Conservation (phyloP, 306 rosid species). For the Vigna unguiculata region DNA sequence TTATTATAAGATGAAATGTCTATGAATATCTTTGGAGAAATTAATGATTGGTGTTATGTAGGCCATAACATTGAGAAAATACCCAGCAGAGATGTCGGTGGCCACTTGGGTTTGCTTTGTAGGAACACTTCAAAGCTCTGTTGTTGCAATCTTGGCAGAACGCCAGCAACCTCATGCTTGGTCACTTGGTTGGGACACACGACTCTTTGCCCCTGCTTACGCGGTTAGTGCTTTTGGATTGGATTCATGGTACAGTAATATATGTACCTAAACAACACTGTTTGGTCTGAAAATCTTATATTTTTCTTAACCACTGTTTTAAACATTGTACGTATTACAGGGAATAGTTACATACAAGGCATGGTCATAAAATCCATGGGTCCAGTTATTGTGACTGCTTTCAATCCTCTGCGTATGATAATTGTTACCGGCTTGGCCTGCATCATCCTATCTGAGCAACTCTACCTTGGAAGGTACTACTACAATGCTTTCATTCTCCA, state of each 20-base stretch:
- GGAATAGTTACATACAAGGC: constrained; percentile 79
- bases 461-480: constrained; percentile 74
- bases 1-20: background rate
- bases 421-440: constrained; percentile 61
- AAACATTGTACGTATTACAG: constrained; percentile 33
- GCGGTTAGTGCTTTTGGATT: constrained; percentile 52
- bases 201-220: constrained; percentile 70
- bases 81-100: constrained; percentile 74
- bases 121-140: constrained; percentile 71
- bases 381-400: constrained; percentile 84
- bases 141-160: constrained; percentile 58
- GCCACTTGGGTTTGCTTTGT: constrained; percentile 71
- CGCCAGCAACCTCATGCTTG: constrained; percentile 63
- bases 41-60: constrained; percentile 35
- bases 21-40: background rate
- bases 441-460: constrained; percentile 66
- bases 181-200: constrained; percentile 66
- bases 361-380: constrained; percentile 70
- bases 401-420: constrained; percentile 79
- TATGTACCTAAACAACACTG: background rate
- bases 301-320: background rate
- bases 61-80: constrained; percentile 73
- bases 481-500: background rate
- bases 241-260: background rate
- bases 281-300: background rate